These are phyloP conservation scores for Fomitopsis pinicola DNA, from an alignment of 1,284 basidiomycete species.

Conservation along the genomic window DNA sequence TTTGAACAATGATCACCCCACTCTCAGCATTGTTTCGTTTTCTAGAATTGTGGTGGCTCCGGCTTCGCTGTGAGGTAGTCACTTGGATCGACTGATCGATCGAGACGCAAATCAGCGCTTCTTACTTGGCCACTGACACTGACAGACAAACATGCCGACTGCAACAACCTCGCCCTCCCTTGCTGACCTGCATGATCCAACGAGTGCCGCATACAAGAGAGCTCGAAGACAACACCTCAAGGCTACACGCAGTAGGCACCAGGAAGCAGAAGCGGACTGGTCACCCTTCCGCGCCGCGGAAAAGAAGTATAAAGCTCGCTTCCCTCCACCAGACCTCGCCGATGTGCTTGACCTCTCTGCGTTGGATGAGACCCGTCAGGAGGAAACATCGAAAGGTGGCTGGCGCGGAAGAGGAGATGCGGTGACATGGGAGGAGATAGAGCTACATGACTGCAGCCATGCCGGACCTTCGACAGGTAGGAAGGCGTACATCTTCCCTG, in stretches of 20 bases:
- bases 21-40: slow-evolving; percentile 23
- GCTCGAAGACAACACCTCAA: slow-evolving; percentile 54
- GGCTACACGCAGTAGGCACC: slow-evolving; percentile 50
- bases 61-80: too few relatives aligned
- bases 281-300: slow-evolving; percentile 71
- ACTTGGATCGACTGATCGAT: background rate
- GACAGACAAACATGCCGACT: slow-evolving; percentile 3
- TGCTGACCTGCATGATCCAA: slow-evolving; percentile 32
- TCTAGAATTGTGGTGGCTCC: slow-evolving; percentile 5
- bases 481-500: slow-evolving; percentile 47
- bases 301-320: slow-evolving; percentile 72
- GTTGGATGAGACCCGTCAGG: slow-evolving; percentile 33
- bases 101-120: background rate
- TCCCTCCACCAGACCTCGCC: slow-evolving; percentile 70
- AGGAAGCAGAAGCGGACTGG: slow-evolving; percentile 47
- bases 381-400: slow-evolving; percentile 38
- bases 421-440: slow-evolving; percentile 31
- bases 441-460: slow-evolving; percentile 3
- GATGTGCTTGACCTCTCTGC: slow-evolving; percentile 61
- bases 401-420: slow-evolving; percentile 45
- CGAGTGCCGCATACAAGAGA: slow-evolving; percentile 58
- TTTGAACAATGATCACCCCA: slow-evolving; percentile 15
- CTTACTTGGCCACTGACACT: background rate
- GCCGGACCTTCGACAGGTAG: slow-evolving; percentile 10
- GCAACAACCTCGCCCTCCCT: slow-evolving; percentile 3